Conservation (phyloP, 768 basidiomycete species). For the Galerina marginata region DNA sequence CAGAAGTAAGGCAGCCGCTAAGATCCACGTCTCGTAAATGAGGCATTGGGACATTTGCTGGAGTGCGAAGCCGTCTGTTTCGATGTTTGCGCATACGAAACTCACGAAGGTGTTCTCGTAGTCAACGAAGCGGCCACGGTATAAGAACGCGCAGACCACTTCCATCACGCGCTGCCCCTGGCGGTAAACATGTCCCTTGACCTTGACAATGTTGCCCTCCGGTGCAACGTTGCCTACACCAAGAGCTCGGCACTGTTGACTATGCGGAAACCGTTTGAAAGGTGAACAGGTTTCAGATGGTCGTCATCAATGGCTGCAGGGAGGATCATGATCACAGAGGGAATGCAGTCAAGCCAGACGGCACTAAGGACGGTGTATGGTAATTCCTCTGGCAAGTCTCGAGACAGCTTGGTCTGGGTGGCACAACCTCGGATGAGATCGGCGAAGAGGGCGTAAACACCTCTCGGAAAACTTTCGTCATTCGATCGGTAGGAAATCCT, state of each 20-base stretch:
- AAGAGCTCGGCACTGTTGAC: constrained; percentile 79
- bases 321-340: constrained; percentile 99
- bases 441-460: too few species aligned
- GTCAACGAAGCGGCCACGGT: constrained; percentile 93
- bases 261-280: constrained; percentile 95
- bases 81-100: too few species aligned
- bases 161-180: constrained; percentile 85
- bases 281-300: constrained; percentile 92
- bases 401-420: too few species aligned
- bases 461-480: too few species aligned
- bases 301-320: constrained; percentile 91
- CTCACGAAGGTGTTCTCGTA: constrained; percentile 97
- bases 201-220: constrained; percentile 92
- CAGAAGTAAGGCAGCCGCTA: too few species aligned
- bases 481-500: too few species aligned
- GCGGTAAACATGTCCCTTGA: constrained; percentile 83
- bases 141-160: constrained; percentile 94
- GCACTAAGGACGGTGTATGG: too few species aligned
- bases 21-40: too few species aligned
- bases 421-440: too few species aligned
- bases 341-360: too few species aligned
- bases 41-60: too few species aligned
- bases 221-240: constrained; percentile 83
- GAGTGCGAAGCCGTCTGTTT: constrained; percentile 94
- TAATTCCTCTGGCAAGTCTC: too few species aligned